Conservation (phyloP, 768 basidiomycete genomes). For the Lepiota brunneoincarnata region DNA sequence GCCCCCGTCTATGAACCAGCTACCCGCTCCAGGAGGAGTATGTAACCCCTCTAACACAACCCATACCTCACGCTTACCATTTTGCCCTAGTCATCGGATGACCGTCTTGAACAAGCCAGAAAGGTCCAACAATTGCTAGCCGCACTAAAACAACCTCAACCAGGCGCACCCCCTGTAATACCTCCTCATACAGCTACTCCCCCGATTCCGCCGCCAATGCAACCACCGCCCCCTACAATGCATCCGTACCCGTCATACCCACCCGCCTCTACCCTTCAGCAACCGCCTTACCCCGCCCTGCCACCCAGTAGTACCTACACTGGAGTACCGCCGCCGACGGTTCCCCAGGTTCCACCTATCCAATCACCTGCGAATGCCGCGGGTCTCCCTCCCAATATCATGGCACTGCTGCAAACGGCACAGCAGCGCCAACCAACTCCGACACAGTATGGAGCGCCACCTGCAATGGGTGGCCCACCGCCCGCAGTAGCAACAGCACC, state of each 20-base stretch:
- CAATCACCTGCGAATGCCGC: slow-evolving; percentile 34
- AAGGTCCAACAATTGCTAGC: slow-evolving; percentile 85
- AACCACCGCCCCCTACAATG: slow-evolving; percentile 28
- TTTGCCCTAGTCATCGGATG: slow-evolving; percentile 51
- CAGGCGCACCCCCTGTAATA: slow-evolving; percentile 31
- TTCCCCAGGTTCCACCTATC: slow-evolving; percentile 19
- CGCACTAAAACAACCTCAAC: slow-evolving; percentile 71
- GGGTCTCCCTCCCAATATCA: slow-evolving; percentile 62
- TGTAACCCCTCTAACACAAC: slow-evolving; percentile 5
- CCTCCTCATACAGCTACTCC: slow-evolving; percentile 33
- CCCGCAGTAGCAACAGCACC: slow-evolving; percentile 36
- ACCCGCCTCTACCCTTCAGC: slow-evolving; percentile 22
- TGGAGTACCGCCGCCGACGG: slow-evolving; percentile 20
- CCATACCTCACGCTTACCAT: background rate
- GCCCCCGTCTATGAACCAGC: slow-evolving; percentile 29
- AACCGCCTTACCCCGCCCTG: slow-evolving; percentile 27
- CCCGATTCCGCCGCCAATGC: slow-evolving; percentile 37
- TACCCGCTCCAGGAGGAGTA: slow-evolving; percentile 22
- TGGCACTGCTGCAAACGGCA: slow-evolving; percentile 58
- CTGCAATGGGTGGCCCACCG: slow-evolving; percentile 42
- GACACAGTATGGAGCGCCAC: slow-evolving; percentile 36
- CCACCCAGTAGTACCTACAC: slow-evolving; percentile 27
- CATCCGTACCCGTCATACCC: slow-evolving; percentile 46
- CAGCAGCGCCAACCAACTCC: slow-evolving; percentile 47
- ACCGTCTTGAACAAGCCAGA: slow-evolving; percentile 84